phyloP scores from a whole-genome alignment of 169 alveolate species.

The Plasmodium gaboni region DNA sequence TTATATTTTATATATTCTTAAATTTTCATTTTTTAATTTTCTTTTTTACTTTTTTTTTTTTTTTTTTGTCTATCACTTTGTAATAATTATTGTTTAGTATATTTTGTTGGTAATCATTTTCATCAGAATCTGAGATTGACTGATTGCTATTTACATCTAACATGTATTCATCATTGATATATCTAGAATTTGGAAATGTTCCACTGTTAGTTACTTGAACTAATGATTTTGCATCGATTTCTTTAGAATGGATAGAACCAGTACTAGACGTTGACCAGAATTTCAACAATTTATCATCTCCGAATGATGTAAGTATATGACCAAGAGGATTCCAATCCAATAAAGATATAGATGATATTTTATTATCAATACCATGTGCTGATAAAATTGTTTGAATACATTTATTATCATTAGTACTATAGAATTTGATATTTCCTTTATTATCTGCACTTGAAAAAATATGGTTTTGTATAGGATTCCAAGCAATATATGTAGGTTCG shows the following conservation, averaged over 20 bases:
- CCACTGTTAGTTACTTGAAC: slow-evolving; percentile 68
- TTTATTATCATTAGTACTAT: slow-evolving; percentile 80
- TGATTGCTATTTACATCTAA: slow-evolving; percentile 79
- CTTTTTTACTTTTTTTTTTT: slow-evolving; percentile 10
- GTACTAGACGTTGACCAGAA: slow-evolving; percentile 86
- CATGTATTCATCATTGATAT: slow-evolving; percentile 76
- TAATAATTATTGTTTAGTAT: slow-evolving; percentile 49
- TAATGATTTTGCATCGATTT: slow-evolving; percentile 74
- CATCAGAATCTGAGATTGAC: slow-evolving; percentile 56
- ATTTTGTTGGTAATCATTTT: slow-evolving; percentile 20
- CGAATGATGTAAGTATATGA: slow-evolving; percentile 90
- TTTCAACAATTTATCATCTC: slow-evolving; percentile 86
- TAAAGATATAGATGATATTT: slow-evolving; percentile 81
- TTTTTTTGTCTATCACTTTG: slow-evolving; percentile 14
- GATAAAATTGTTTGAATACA: slow-evolving; percentile 78
- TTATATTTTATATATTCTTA: neutral
- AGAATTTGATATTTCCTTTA: slow-evolving; percentile 83
- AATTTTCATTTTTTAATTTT: neutral
- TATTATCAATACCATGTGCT: slow-evolving; percentile 76
- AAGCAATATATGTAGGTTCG: slow-evolving; percentile 83
- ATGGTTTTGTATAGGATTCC: slow-evolving; percentile 89
- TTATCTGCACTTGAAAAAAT: slow-evolving; percentile 86
- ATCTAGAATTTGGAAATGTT: slow-evolving; percentile 76
- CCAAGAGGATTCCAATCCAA: slow-evolving; percentile 93
- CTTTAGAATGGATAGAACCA: slow-evolving; percentile 79